Base-by-base conservation (phyloP, 2,329 filamentous ascomycete species). In the Fusarium pseudocircinatum region DNA sequence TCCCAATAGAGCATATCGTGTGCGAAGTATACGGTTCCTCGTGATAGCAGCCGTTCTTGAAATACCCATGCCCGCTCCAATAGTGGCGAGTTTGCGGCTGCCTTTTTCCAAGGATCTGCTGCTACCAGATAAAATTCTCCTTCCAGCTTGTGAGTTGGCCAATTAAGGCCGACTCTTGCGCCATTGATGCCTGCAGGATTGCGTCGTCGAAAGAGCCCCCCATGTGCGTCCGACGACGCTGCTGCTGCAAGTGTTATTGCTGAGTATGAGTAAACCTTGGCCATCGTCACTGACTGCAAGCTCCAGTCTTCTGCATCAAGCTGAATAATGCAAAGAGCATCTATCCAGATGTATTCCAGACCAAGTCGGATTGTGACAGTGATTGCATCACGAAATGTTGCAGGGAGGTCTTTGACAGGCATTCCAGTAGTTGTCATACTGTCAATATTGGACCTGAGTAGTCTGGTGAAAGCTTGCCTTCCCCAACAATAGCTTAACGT, bases 1-100 rank as follows among this genome's bases (percentile, higher is more conserved):
- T 64, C 62, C 62, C 58, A 64, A 10, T 53, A 64, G 0, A 64
- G 39, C 62, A 64, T 64, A 24, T 64, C 57, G 5, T 53, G 57
- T 4, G 62, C 46, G 4, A 63, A 64, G 32, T 52, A 64, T 4
- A 46, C 62, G 1, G 57, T 30, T 10, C 57, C 57, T 10, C 57
- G 57, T 4, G 62, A 64, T 7, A 64, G 12, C 8, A 64, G 46
- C 2, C 62, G 57, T 14, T 64, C 62, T 20, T 64, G 57, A 10
- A 64, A 64, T 11, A 64, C 62, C 62, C 62, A 64, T 6, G 57
- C 62, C 0, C 62, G 62, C 12, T 37, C 46, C 13, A 63, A 14
- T 2, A 64, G 26, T 1, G 57, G 62, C 0, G 44, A 62, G 4
- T 44, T 22, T 11, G n/a, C 46, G 10, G 53, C 44, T 8, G 39